Percentiles rank a stretch among this genome's conserved stretches.
Evolutionary conservation across 83 land plant species (phyloP).

Genomic region (Isoetes engelmannii): DNA sequence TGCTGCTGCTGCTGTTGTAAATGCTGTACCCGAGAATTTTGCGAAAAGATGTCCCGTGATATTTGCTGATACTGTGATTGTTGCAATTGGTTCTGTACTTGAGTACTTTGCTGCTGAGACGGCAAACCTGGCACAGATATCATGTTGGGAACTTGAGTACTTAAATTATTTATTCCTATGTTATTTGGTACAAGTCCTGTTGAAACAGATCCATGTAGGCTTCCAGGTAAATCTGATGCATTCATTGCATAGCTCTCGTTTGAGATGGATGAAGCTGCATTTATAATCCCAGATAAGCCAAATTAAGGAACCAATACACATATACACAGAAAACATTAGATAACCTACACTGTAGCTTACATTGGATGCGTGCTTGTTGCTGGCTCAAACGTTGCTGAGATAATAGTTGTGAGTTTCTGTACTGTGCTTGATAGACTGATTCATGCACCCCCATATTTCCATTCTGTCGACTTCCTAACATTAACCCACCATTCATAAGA

Average conservation of each 20-base stretch:
- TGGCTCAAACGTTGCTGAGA: slow-evolving; percentile 2
- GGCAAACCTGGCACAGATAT: slow-evolving; percentile 7
- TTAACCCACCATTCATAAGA: neutral
- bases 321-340: neutral
- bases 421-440: neutral
- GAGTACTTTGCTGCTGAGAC: neutral
- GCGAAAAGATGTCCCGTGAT: neutral
- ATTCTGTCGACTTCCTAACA: neutral
- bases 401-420: neutral
- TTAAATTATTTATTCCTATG: neutral
- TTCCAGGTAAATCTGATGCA: slow-evolving; percentile 7
- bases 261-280: neutral
- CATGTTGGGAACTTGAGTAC: slow-evolving; percentile 2
- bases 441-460: neutral
- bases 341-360: slow-evolving; percentile 3
- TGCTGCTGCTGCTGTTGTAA: neutral
- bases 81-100: neutral
- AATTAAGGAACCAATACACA: neutral
- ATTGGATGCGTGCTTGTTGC: neutral
- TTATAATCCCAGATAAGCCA: neutral
- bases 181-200: neutral
- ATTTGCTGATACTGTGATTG: neutral
- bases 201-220: neutral
- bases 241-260: slow-evolving; percentile 12
- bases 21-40: neutral